Evolutionary conservation across 495 filamentous ascomycete species (phyloP).

Genomic region (Hamigera avellanea): DNA sequence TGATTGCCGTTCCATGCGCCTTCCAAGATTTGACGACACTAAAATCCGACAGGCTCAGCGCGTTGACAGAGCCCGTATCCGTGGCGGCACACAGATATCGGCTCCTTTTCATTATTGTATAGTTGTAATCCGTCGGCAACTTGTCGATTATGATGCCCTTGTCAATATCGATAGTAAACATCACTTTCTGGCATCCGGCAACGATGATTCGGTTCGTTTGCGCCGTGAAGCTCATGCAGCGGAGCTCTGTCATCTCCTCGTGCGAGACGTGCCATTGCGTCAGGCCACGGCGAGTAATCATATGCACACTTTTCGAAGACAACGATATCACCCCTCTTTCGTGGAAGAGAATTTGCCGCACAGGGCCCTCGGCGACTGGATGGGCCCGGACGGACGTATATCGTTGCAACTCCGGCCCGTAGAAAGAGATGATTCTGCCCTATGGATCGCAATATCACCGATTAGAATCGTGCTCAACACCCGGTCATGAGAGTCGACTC

Average conservation of each 20-base stretch:
- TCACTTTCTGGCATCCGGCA: constrained; percentile 71
- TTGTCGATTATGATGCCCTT: constrained; percentile 70
- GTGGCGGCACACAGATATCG: constrained; percentile 89
- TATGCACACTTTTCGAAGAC: constrained; percentile 68
- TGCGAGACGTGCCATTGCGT: constrained; percentile 77
- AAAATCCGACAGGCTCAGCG: constrained; percentile 70
- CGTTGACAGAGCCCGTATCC: constrained; percentile 67
- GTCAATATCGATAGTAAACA: constrained; percentile 84
- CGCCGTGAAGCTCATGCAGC: constrained; percentile 89
- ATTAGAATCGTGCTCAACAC: neutral
- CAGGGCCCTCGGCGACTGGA: constrained; percentile 50
- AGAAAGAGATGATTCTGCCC: constrained; percentile 81
- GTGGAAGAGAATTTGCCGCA: constrained; percentile 75
- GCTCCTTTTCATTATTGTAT: constrained; percentile 82
- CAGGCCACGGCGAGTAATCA: constrained; percentile 66
- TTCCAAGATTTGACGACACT: constrained; percentile 75
- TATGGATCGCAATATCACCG: constrained; percentile 17
- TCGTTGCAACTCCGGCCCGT: constrained; percentile 63
- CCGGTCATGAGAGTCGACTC: constrained; percentile 13
- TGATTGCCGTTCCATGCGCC: constrained; percentile 71
- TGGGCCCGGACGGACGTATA: constrained; percentile 72
- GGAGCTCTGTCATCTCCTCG: constrained; percentile 68
- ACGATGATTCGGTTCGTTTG: constrained; percentile 76
- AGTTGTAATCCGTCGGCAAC: constrained; percentile 60
- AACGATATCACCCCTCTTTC: constrained; percentile 78